Evolutionary conservation across 768 basidiomycete species (phyloP).

Genomic region (Hemileccinum impolitum): DNA sequence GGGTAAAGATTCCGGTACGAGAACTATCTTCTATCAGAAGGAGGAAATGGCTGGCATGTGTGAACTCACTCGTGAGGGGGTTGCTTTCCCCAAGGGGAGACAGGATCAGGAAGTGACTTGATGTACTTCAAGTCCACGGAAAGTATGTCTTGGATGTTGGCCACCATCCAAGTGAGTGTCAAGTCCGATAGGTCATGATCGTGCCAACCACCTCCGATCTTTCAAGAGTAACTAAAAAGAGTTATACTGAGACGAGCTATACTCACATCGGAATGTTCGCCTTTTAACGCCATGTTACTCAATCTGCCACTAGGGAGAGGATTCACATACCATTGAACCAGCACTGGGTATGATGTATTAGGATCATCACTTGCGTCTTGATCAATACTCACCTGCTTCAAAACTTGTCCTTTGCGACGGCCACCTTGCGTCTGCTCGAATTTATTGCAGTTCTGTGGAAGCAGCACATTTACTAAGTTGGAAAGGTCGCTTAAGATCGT

Average conservation of each 20-base stretch:
- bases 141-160: constrained; percentile 53
- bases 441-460: constrained; percentile 52
- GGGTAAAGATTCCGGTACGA: constrained; percentile 48
- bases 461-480: background rate
- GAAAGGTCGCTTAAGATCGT: background rate
- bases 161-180: constrained; percentile 61
- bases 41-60: background rate
- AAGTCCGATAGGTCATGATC: constrained; percentile 68
- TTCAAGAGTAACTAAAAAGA: constrained; percentile 1
- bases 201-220: constrained; percentile 71
- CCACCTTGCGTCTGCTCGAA: constrained; percentile 58
- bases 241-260: background rate
- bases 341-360: constrained; percentile 38
- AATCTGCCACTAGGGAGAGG: background rate
- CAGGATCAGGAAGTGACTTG: constrained; percentile 46
- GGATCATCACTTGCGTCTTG: background rate
- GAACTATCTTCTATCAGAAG: constrained; percentile 36
- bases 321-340: constrained; percentile 62
- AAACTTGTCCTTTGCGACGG: constrained; percentile 48
- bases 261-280: constrained; percentile 27
- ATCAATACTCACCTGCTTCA: constrained; percentile 52
- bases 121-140: constrained; percentile 57
- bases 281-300: constrained; percentile 18
- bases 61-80: constrained; percentile 57
- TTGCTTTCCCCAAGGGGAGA: constrained; percentile 58